Conservation (phyloP, 345 rosid genomes). For the thale cress (Arabidopsis thaliana) region TAIR10.1 NC_003074.8:3039001-3039500, state of each 20-base stretch:
- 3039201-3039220: not conserved
- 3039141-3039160: not conserved
- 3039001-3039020: not conserved
- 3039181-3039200: not conserved
- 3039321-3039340: not conserved
- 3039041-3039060: not conserved
- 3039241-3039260: not conserved
- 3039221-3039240: not conserved
- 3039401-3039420: not conserved
- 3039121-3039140: not conserved
- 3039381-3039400: not conserved
- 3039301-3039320: not conserved
- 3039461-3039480: not conserved
- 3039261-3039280: not conserved
- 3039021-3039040: not conserved
- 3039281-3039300: not conserved
- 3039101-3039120: not conserved
- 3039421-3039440: not conserved
- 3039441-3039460: not conserved
- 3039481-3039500: not conserved
- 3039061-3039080: not conserved
- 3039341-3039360: not conserved
- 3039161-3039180: not conserved
- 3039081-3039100: not conserved
- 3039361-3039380: not conserved